Conservation (phyloP, 2,329 filamentous ascomycete species). For the Talaromyces sp. region DNA sequence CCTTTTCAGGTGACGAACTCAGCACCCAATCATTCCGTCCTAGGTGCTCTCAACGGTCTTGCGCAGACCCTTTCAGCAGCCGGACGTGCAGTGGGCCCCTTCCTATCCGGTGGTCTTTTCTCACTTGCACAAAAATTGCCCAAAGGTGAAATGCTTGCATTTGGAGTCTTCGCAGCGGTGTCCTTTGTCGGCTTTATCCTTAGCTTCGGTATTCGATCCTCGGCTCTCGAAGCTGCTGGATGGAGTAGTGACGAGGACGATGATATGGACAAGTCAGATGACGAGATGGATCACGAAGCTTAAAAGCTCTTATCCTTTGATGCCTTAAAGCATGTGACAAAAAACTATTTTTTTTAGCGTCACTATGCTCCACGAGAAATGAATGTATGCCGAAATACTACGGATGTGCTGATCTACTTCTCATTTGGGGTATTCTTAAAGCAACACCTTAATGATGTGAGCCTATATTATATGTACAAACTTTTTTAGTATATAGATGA, state of each 20-base stretch:
- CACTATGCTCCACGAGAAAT: neutral
- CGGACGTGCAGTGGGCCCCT: conserved; percentile 82
- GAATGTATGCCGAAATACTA: neutral
- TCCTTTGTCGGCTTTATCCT: conserved; percentile 75
- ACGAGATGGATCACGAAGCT: conserved; percentile 36
- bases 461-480: neutral
- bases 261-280: conserved; percentile 45
- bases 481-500: neutral
- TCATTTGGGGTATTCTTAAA: neutral
- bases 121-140: conserved; percentile 69
- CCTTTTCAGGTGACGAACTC: conserved; percentile 78
- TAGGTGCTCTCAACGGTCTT: conserved; percentile 88
- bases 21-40: conserved; percentile 75
- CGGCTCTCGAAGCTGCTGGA: conserved; percentile 57
- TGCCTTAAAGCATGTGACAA: neutral
- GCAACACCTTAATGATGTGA: neutral
- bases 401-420: too few relatives aligned
- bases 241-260: conserved; percentile 43
- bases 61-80: conserved; percentile 91
- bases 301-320: neutral
- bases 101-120: conserved; percentile 83
- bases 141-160: conserved; percentile 78
- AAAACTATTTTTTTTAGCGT: neutral
- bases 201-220: conserved; percentile 72
- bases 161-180: conserved; percentile 82